Evolutionary conservation across 2,329 filamentous ascomycete species (phyloP), one percentile per base, ranked within the genome.

Genomic region (Aspergillus sp.): DNA sequence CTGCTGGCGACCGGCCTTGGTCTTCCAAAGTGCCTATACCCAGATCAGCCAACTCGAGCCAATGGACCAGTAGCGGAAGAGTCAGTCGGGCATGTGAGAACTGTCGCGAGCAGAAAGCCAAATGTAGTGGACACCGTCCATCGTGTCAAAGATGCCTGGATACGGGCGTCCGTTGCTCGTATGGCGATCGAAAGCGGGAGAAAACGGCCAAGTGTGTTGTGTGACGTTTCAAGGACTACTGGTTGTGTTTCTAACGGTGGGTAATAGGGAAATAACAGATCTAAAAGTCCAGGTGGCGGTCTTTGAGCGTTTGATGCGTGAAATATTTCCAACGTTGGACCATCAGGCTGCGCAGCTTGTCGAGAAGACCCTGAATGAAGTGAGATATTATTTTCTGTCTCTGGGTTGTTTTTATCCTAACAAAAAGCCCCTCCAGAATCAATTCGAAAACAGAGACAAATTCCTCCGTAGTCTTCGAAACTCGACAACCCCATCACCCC

Each of bases 91-190:
- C 70, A 5, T 73, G 70, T 44, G 69, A 73, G 50, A 67, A 66
- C 42, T 73, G 70, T 48, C 67, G 69, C 8, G 64, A 69, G 34
- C 63, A 70, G 40, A 72, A 73, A 53, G 69, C 67, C 43, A 73
- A 72, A 57, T 73, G 70, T 56, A 68, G 62, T 48, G 70, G 70
- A 6, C 66, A 71, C 53, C 65, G 62, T 33, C 70, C 70, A 29
- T 56, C 57, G 28, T 73, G 70, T 45, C 58, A 66, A 42, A 62
- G 70, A 39, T 73, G 70, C 47, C 60, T 66, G 52, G 69, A 72
- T 46, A 56, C 64, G 27, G 64, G 64, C 7, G 59, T 67, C 32
- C 47, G 45, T 5, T 73, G 70, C 53, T 66, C 62, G 11, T 73
- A 73, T 47, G 66, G 66, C 29, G 68, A 70, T 51, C 65, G 69